A percentile compares a stretch with the other conserved stretches of the same genome.
phyloP scores from a whole-genome alignment of 768 basidiomycete genomes.

The Leccinum subgranulosum region DNA sequence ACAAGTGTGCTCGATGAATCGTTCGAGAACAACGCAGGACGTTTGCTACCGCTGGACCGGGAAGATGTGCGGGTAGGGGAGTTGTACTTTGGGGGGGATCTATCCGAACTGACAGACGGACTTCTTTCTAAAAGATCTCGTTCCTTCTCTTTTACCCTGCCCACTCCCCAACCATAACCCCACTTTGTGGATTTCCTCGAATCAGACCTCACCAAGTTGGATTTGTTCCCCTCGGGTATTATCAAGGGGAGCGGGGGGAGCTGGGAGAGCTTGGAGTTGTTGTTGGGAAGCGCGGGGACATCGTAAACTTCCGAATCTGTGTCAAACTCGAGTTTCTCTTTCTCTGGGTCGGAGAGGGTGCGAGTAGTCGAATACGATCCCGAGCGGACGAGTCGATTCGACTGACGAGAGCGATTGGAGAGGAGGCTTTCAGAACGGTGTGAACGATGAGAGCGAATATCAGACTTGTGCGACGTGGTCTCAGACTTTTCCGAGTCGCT shows the following conservation, averaged over 20 bases:
- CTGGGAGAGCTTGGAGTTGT: slow-evolving; percentile 41
- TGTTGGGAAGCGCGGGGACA: slow-evolving; percentile 25
- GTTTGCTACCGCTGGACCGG: slow-evolving; percentile 37
- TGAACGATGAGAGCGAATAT: slow-evolving; percentile 28
- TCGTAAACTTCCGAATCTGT: slow-evolving; percentile 64
- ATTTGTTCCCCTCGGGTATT: slow-evolving; percentile 29
- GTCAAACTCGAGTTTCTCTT: slow-evolving; percentile 54
- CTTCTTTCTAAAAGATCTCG: slow-evolving; percentile 32
- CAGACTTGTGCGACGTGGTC: slow-evolving; percentile 36
- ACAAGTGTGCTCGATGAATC: slow-evolving; percentile 72
- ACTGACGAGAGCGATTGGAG: slow-evolving; percentile 23
- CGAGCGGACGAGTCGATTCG: slow-evolving; percentile 35
- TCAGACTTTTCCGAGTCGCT: slow-evolving; percentile 43
- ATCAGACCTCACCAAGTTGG: slow-evolving; percentile 52
- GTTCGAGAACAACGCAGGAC: slow-evolving; percentile 45
- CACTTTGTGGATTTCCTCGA: slow-evolving; percentile 57
- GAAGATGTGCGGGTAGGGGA: slow-evolving; percentile 37
- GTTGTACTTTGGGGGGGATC: slow-evolving; percentile 32
- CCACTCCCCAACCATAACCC: slow-evolving; percentile 73
- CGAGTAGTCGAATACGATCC: slow-evolving; percentile 44
- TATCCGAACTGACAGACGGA: slow-evolving; percentile 37
- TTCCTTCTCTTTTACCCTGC: slow-evolving; percentile 50
- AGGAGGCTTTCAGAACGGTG: slow-evolving; percentile 19
- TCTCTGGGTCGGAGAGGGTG: slow-evolving; percentile 40
- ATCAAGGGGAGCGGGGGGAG: slow-evolving; percentile 44